phyloP scores from a whole-genome alignment of 192 early-diverging fungal species.

The Backusella circina region DNA sequence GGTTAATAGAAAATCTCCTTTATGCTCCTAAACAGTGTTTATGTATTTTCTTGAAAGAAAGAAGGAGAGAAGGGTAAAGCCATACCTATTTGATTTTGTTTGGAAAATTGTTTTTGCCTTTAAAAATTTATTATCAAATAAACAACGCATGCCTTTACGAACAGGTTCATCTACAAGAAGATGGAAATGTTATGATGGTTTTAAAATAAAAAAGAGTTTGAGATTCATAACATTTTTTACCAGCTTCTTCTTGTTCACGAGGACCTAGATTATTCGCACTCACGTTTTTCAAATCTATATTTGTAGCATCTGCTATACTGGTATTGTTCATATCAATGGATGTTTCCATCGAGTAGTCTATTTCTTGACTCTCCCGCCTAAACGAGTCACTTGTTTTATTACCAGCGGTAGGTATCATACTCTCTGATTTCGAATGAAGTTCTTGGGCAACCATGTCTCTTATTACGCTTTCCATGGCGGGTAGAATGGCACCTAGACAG shows the following conservation, averaged over 20 bases:
- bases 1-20: not conserved
- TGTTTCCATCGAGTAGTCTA: conserved; percentile 13
- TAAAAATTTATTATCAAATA: conserved; percentile 51
- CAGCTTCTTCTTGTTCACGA: conserved; percentile 33
- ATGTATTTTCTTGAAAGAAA: not conserved
- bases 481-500: not conserved
- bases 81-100: conserved; percentile 35
- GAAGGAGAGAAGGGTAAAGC: not conserved
- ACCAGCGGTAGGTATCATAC: not conserved
- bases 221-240: conserved; percentile 3
- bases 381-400: not conserved
- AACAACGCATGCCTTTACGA: conserved; percentile 28
- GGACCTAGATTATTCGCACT: conserved; percentile 25
- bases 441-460: not conserved
- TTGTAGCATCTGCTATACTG: not conserved
- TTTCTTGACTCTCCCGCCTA: not conserved
- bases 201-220: not conserved
- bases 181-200: not conserved
- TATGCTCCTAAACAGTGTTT: not conserved
- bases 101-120: conserved; percentile 49
- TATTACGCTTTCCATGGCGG: conserved; percentile 6
- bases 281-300: conserved; percentile 12
- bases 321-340: conserved; percentile 8
- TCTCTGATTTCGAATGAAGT: not conserved
- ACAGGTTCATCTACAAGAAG: conserved; percentile 19